phyloP scores from a whole-genome alignment of 2,329 filamentous ascomycete species.

The Fusarium sp. region DNA sequence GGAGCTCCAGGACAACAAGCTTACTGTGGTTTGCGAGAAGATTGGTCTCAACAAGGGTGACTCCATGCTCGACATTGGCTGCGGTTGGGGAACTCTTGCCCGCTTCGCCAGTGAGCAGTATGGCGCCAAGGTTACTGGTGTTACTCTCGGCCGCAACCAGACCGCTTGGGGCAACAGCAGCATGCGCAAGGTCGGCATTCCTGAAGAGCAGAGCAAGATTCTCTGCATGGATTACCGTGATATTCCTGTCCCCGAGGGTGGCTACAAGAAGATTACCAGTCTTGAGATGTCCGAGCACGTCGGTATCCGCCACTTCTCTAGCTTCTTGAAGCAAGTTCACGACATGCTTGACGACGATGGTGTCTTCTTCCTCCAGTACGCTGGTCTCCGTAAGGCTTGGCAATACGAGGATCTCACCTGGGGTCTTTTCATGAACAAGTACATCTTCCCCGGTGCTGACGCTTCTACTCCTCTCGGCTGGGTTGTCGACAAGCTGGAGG shows the following conservation, averaged over 20 bases:
- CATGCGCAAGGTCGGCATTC: slow-evolving; percentile 82
- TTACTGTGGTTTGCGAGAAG: slow-evolving; percentile 95
- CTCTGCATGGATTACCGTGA: slow-evolving; percentile 98
- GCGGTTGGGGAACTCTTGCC: slow-evolving; percentile 96
- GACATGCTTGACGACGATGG: slow-evolving; percentile 98
- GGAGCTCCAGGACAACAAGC: slow-evolving; percentile 97
- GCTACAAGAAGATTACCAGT: slow-evolving; percentile 94
- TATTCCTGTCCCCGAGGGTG: slow-evolving; percentile 76
- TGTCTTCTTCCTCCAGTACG: slow-evolving; percentile 94
- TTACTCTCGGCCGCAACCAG: slow-evolving; percentile 96
- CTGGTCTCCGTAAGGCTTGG: slow-evolving; percentile 93
- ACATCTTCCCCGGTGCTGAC: slow-evolving; percentile 96
- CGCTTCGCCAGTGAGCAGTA: slow-evolving; percentile 95
- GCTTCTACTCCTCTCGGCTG: slow-evolving; percentile 93
- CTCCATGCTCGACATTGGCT: slow-evolving; percentile 91
- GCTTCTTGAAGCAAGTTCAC: slow-evolving; percentile 87
- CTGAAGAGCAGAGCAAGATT: slow-evolving; percentile 90
- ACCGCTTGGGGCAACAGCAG: slow-evolving; percentile 96
- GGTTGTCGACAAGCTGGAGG: slow-evolving; percentile 86
- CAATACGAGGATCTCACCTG: slow-evolving; percentile 98
- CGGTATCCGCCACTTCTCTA: slow-evolving; percentile 86
- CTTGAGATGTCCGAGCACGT: slow-evolving; percentile 99
- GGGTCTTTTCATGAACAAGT: slow-evolving; percentile 99
- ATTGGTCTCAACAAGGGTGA: slow-evolving; percentile 86
- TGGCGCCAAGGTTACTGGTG: slow-evolving; percentile 84